A percentile compares a stretch with the other conserved stretches of the same genome.
phyloP scores from a whole-genome alignment of 441 rosid species.

The Gossypium laxum region DNA sequence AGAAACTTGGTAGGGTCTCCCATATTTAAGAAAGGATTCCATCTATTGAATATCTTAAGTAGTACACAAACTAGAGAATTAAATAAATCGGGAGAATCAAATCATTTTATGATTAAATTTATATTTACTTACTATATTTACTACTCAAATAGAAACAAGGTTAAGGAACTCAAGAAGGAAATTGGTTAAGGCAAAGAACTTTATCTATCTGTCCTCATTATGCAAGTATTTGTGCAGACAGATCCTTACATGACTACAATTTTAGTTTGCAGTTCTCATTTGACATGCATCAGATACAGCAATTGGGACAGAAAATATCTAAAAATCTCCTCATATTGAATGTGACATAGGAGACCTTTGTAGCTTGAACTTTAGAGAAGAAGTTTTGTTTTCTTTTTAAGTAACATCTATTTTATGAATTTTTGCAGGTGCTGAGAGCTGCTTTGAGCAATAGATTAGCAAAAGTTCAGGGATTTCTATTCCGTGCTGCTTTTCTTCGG shows the following conservation, averaged over 20 bases:
- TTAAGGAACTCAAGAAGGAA: neutral
- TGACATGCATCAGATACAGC: neutral
- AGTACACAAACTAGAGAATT: neutral
- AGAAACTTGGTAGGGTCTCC: neutral
- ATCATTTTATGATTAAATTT: neutral
- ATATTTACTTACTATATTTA: neutral
- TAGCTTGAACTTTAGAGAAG: neutral
- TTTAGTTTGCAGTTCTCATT: neutral
- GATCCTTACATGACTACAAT: neutral
- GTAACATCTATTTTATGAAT: conserved; percentile 2
- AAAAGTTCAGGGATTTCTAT: conserved; percentile 94
- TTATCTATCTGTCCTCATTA: neutral
- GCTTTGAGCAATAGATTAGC: conserved; percentile 94
- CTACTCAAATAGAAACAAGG: neutral
- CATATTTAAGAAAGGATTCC: neutral
- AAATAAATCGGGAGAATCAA: neutral
- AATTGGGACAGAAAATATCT: neutral
- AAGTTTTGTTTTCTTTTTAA: neutral
- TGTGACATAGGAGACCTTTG: neutral
- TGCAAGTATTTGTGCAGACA: neutral
- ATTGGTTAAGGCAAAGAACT: neutral
- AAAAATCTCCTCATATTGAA: neutral
- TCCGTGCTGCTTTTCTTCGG: conserved; percentile 93
- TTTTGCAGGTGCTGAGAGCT: conserved; percentile 73
- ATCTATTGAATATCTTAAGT: neutral